phyloP scores from a whole-genome alignment of 2,329 filamentous ascomycete genomes.

The Teratosphaeria nubilosa region DNA sequence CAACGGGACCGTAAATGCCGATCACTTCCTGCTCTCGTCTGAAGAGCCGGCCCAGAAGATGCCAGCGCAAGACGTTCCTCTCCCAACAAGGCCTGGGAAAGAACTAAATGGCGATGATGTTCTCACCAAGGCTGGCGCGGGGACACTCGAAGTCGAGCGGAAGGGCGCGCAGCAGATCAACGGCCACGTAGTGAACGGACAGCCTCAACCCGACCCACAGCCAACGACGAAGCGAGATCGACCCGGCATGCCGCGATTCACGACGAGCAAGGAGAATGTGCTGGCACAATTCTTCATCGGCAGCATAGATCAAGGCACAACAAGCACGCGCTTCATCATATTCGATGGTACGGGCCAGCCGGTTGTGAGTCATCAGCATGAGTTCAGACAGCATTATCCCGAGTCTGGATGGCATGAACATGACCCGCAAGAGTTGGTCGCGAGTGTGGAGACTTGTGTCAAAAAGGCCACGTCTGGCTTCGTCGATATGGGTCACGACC shows the following conservation, averaged over 20 bases:
- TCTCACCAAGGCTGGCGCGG: background rate
- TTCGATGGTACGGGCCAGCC: constrained; percentile 72
- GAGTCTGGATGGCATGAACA: constrained; percentile 89
- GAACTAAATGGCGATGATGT: background rate
- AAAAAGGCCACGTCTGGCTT: constrained; percentile 64
- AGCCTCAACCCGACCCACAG: background rate
- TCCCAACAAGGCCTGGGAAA: background rate
- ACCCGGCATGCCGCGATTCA: constrained; percentile 20
- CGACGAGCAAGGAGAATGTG: constrained; percentile 25
- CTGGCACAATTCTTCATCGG: constrained; percentile 59
- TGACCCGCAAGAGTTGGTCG: constrained; percentile 62
- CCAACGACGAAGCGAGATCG: background rate
- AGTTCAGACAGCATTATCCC: constrained; percentile 76
- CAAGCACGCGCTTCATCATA: constrained; percentile 80
- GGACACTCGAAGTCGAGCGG: background rate
- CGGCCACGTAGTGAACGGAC: background rate
- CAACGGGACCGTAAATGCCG: background rate
- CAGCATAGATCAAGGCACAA: constrained; percentile 85
- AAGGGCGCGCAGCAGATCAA: background rate
- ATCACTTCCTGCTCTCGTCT: background rate
- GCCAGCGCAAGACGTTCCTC: background rate
- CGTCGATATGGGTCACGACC: constrained; percentile 52
- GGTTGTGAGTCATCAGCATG: constrained; percentile 73
- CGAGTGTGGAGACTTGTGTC: constrained; percentile 65
- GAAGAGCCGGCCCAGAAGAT: background rate